Evolutionary conservation across 306 rosid species (phyloP).

Genomic region (Cajanus cajan): DNA sequence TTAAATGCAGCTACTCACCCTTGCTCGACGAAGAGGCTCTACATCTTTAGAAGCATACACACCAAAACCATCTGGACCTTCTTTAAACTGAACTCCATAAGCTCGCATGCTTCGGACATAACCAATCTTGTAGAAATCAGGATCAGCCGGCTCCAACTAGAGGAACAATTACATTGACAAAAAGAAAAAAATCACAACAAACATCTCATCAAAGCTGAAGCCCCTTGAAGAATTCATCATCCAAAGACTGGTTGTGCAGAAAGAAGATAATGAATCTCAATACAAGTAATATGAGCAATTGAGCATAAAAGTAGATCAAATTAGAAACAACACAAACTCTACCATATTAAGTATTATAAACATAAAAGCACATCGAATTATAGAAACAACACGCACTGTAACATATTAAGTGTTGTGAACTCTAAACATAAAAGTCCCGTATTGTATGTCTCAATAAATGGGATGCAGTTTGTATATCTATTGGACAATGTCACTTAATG

Average conservation of each 20-base stretch:
- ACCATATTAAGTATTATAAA: not conserved
- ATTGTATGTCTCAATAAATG: no score
- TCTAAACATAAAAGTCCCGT: not conserved
- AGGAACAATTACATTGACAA: slow-evolving; percentile 23
- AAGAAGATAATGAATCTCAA: slow-evolving; percentile 21
- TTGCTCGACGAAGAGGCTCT: slow-evolving; percentile 86
- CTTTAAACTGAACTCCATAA: slow-evolving; percentile 88
- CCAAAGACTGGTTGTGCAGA: not conserved
- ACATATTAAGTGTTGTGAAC: not conserved
- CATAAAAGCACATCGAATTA: not conserved
- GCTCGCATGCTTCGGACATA: slow-evolving; percentile 85
- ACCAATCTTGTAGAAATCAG: slow-evolving; percentile 93
- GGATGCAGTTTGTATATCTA: no score
- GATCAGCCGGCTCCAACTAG: slow-evolving; percentile 89
- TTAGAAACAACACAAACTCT: not conserved
- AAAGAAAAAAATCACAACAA: not conserved
- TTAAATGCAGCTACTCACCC: slow-evolving; percentile 62
- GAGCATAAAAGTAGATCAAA: not conserved
- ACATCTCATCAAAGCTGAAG: slow-evolving; percentile 10
- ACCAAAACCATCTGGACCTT: slow-evolving; percentile 95
- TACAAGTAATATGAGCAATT: not conserved
- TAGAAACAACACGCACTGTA: not conserved
- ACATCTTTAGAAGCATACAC: slow-evolving; percentile 97
- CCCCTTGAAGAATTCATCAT: slow-evolving; percentile 8
- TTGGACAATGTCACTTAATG: no score